Conservation (phyloP, 176 grass and related monocot genomes). For the Chrysopogon serrulatus region DNA sequence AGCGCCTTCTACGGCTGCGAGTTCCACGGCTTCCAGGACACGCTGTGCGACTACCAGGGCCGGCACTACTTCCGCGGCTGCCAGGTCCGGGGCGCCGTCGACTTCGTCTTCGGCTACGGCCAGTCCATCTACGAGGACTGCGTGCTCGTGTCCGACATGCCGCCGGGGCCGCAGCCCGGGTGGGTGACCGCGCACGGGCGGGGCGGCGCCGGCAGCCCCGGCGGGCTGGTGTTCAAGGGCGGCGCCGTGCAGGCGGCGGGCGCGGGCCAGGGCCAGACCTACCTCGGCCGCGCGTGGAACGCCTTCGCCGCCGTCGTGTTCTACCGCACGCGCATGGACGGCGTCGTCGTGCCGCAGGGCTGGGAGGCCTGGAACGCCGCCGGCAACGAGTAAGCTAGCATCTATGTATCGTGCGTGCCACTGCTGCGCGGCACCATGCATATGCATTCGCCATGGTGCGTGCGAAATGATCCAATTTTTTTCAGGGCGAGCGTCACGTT, state of each 20-base stretch:
- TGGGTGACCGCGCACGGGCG: slow-evolving; percentile 54
- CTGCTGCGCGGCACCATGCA: no score
- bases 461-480: no score
- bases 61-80: slow-evolving; percentile 66
- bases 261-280: no score
- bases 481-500: no score
- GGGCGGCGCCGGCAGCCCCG: neutral
- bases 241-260: slow-evolving; percentile 17
- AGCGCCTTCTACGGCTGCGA: slow-evolving; percentile 63
- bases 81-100: slow-evolving; percentile 57
- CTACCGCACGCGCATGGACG: slow-evolving; percentile 31
- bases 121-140: slow-evolving; percentile 69
- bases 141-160: slow-evolving; percentile 8
- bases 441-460: no score
- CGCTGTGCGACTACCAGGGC: slow-evolving; percentile 53
- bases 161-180: neutral
- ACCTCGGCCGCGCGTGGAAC: slow-evolving; percentile 71
- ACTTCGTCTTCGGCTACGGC: slow-evolving; percentile 78
- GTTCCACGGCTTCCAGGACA: slow-evolving; percentile 70
- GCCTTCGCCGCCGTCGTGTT: slow-evolving; percentile 54
- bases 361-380: slow-evolving; percentile 43
- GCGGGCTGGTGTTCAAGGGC: slow-evolving; percentile 50
- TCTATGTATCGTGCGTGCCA: no score
- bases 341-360: slow-evolving; percentile 34
- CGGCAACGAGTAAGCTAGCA: slow-evolving; percentile 16